A percentile compares a stretch with the other conserved stretches of the same genome.
Conservation (phyloP, 305 asterid species). For the Salvia sclarea region DNA sequence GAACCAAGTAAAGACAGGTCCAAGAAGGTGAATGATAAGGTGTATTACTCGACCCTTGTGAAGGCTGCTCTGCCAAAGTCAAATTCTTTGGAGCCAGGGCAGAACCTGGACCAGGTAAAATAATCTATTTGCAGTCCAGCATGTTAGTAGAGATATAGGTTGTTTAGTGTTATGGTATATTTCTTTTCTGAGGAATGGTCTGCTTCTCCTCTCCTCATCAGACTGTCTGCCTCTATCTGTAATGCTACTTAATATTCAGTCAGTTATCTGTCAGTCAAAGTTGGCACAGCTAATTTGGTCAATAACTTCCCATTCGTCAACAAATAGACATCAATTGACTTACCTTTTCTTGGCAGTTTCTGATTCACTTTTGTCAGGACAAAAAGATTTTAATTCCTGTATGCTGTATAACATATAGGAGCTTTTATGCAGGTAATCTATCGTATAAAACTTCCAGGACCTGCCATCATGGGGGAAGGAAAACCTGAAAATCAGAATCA, state of each 20-base stretch:
- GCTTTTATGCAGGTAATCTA: slow-evolving; percentile 63
- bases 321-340: background rate
- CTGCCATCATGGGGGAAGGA: slow-evolving; percentile 96
- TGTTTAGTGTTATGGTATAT: background rate
- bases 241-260: slow-evolving; percentile 4
- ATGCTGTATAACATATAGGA: slow-evolving; percentile 8
- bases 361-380: background rate
- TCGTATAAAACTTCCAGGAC: slow-evolving; percentile 96
- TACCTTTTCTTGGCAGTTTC: slow-evolving; percentile 14
- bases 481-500: slow-evolving; percentile 99
- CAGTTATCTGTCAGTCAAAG: background rate
- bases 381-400: slow-evolving; percentile 14
- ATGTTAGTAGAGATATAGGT: slow-evolving; percentile 25
- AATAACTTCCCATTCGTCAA: background rate
- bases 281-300: slow-evolving; percentile 1
- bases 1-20: slow-evolving; percentile 81
- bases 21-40: slow-evolving; percentile 83
- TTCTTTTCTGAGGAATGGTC: background rate
- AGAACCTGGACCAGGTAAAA: slow-evolving; percentile 93
- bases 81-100: slow-evolving; percentile 83
- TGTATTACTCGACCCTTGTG: slow-evolving; percentile 87
- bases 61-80: slow-evolving; percentile 95
- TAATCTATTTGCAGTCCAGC: slow-evolving; percentile 13
- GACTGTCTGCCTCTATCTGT: slow-evolving; percentile 8
- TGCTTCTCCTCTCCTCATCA: background rate